Conservation (phyloP, 768 basidiomycete genomes). For the Termitomyces sp. region DNA sequence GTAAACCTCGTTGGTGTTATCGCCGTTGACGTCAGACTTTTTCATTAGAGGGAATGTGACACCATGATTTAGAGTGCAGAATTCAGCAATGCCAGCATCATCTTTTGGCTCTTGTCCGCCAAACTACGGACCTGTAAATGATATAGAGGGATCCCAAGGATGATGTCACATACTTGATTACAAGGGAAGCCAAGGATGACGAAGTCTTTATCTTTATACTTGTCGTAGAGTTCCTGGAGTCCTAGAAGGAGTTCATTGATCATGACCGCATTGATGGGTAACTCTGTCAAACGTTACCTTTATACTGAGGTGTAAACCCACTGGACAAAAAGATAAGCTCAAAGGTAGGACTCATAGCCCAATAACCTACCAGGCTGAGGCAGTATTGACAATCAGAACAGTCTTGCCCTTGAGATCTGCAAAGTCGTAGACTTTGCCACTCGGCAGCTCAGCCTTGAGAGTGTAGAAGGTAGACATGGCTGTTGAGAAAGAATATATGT, state of each 20-base stretch:
- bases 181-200: slow-evolving; percentile 89
- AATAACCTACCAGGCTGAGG: slow-evolving; percentile 61
- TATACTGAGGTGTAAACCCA: slow-evolving; percentile 84
- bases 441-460: slow-evolving; percentile 63
- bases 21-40: slow-evolving; percentile 93
- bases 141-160: background rate
- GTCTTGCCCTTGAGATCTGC: slow-evolving; percentile 71
- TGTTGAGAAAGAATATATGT: slow-evolving; percentile 7
- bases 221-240: slow-evolving; percentile 76
- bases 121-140: slow-evolving; percentile 45
- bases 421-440: slow-evolving; percentile 56
- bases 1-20: slow-evolving; percentile 78
- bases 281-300: slow-evolving; percentile 33
- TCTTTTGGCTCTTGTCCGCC: slow-evolving; percentile 82
- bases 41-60: slow-evolving; percentile 90
- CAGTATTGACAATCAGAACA: slow-evolving; percentile 75
- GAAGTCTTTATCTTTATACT: slow-evolving; percentile 73
- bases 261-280: background rate
- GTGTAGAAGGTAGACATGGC: slow-evolving; percentile 49
- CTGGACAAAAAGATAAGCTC: slow-evolving; percentile 29
- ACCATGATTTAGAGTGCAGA: slow-evolving; percentile 80
- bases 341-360: background rate
- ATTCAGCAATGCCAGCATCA: slow-evolving; percentile 69
- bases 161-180: slow-evolving; percentile 56
- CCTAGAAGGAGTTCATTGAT: slow-evolving; percentile 34